Conservation (phyloP, 225 moss, liverwort and hornwort genomes). For the Physcomitrellopsis africana region DNA sequence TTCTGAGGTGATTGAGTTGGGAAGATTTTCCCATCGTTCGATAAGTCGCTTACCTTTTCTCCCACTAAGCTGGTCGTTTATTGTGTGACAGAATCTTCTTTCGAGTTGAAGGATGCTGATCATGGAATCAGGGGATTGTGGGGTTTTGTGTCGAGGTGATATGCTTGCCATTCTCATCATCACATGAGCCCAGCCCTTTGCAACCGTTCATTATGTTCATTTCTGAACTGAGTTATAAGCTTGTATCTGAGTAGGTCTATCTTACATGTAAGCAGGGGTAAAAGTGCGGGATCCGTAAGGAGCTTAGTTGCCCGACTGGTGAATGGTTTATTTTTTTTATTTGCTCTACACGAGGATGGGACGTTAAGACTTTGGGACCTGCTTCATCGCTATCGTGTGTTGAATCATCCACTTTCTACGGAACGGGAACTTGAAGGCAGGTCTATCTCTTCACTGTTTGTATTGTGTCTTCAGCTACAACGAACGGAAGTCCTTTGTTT, state of each 20-base stretch:
- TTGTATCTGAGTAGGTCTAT: constrained; percentile 24
- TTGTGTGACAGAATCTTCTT: constrained; percentile 53
- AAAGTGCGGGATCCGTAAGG: constrained; percentile 65
- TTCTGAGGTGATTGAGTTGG: constrained; percentile 12
- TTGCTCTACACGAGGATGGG: constrained; percentile 84
- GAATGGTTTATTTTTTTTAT: constrained; percentile 63
- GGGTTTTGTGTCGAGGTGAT: constrained; percentile 80
- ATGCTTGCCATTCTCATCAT: background rate
- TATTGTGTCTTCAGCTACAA: constrained; percentile 5
- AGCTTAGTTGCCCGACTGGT: constrained; percentile 63
- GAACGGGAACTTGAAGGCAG: constrained; percentile 70
- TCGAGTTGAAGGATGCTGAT: constrained; percentile 85
- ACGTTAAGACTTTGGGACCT: constrained; percentile 87
- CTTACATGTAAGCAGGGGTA: constrained; percentile 59
- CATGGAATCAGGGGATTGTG: constrained; percentile 91
- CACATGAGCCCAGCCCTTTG: constrained; percentile 5
- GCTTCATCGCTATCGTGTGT: constrained; percentile 65
- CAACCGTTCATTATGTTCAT: background rate
- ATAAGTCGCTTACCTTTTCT: constrained; percentile 15
- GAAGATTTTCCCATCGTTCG: constrained; percentile 3
- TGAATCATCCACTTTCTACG: constrained; percentile 65
- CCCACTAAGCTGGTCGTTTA: constrained; percentile 20
- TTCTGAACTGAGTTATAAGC: background rate
- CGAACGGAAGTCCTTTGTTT: constrained; percentile 12
- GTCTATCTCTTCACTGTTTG: constrained; percentile 36